Base-by-base conservation (phyloP, 2,329 filamentous ascomycete species). In the Sclerotinia spermophila region DNA sequence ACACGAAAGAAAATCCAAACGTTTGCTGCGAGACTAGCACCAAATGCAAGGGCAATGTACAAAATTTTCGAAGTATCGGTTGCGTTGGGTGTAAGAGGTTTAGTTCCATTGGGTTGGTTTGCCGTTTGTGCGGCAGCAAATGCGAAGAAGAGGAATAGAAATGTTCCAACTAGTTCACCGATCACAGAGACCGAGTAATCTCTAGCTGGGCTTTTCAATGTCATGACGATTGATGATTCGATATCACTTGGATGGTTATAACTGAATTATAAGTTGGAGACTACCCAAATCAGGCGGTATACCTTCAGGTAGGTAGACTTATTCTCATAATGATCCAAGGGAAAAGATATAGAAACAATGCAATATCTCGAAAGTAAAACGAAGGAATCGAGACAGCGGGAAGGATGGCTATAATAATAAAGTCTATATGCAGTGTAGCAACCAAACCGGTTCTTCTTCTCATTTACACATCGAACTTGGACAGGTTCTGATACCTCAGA, bases 1-100 rank as follows among this genome's bases (percentile, higher is more conserved):
- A 88, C 81, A 61, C 86, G 82, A 75, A 83, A 87, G 75, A 87
- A 88, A 40, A 86, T 81, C 85, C 85, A 87, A 21, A 86, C 85
- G 68, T 85, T 87, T 71, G 86, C 82, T 3, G 83, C 81, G 27
- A 88, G 77, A 2, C 85, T 82, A 19, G 84, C 38, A 6, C 69
- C 53, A 44, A 78, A 78, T 6, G 65, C 71, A 17, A 76, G 61
- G 4, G 72, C 51, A 55, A 70, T 69, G 71, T 79, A 81, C 3
- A 80, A 45, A 82, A 83, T 84, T 75, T 35, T 67, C 24, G 73
- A 11, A 77, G 76, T n/a, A 45, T 81, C 81, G 17, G 77, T 72
- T 1, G 53, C 33, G 45, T 64, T 67, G 19, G 59, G 38, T 27
- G 60, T 66, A n/a, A 40, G 60, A 35, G 62, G 44, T 17, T 35